phyloP scores from a whole-genome alignment of 495 filamentous ascomycete genomes.

The Penicillium lagena region DNA sequence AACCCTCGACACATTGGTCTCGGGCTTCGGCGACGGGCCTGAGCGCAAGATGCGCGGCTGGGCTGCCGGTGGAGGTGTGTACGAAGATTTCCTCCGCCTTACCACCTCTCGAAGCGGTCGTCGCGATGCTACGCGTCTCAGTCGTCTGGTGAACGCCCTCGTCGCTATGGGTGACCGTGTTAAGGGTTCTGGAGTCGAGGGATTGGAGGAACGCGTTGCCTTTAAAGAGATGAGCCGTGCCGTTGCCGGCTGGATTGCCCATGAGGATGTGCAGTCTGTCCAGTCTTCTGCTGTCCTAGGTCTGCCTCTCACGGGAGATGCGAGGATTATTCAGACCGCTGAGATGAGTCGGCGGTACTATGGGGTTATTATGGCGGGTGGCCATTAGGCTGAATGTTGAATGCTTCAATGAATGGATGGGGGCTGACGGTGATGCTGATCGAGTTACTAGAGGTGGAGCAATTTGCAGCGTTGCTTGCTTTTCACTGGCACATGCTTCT shows the following conservation, averaged over 20 bases:
- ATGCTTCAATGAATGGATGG: neutral
- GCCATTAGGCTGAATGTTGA: constrained; percentile 17
- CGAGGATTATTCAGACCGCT: constrained; percentile 57
- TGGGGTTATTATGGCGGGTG: constrained; percentile 43
- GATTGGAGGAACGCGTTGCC: constrained; percentile 75
- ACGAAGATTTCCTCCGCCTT: constrained; percentile 71
- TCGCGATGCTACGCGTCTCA: constrained; percentile 39
- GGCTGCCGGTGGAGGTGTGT: constrained; percentile 73
- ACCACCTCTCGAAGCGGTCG: constrained; percentile 28
- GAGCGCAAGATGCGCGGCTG: constrained; percentile 51
- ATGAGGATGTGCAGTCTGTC: constrained; percentile 48
- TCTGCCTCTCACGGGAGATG: constrained; percentile 67
- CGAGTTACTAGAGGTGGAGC: too few species aligned
- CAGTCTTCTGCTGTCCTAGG: constrained; percentile 48
- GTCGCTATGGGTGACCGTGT: constrained; percentile 53
- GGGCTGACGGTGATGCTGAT: neutral
- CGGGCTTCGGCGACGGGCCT: constrained; percentile 54
- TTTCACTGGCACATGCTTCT: too few species aligned
- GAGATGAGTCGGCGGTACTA: constrained; percentile 68
- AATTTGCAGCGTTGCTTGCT: too few species aligned
- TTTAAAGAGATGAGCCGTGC: constrained; percentile 58
- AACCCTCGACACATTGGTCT: constrained; percentile 54
- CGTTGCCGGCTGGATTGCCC: constrained; percentile 54
- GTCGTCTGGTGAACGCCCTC: constrained; percentile 56
- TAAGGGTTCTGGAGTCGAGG: constrained; percentile 48